Evolutionary conservation across 1,284 basidiomycete species (phyloP), one percentile per base, ranked within the genome.

Genomic region (Cutaneotrichosporon sp.): DNA sequence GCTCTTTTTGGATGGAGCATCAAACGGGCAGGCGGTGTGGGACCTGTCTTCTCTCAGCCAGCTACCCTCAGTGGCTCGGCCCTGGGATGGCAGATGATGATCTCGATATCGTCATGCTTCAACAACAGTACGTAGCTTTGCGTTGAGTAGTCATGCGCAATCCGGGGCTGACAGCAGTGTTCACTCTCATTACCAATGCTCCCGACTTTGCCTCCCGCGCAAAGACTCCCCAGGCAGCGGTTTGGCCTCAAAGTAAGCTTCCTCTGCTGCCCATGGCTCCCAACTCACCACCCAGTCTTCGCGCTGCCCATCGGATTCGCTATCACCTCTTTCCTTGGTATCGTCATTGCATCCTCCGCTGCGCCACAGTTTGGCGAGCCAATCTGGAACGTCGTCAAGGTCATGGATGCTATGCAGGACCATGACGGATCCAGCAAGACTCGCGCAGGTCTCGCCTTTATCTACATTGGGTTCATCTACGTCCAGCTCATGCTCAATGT

Each of bases 1-100:
- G 80, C 81, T 3, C 87, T 90, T 75, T 86, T 91, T 71, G 79
- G 84, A 52, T 89, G 89, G 87, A 84, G 83, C 55, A 84, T 90
- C 63, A 79, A 82, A 44, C 86, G 85, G 61, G 87, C 88, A 0
- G 82, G 84, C 48, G 88, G 88, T 26, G 82, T 88, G 16, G 87
- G 88, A 0, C 84, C 87, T n/a, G 85, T 91, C 53, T 76, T 92
- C 45, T 79, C 79, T 45, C 84, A 86, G 57, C 82, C 83, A 7
- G 78, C 82, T 0, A 81, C 75, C 4, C 65, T 89, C n/a, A 79
- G 82, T 57, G 88, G 88, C 14, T 82, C 81, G 24, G 80, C 80
- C 6, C 78, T 89, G 31, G 82, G 80, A 22, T 92, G 89, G 90
- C 81, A 81, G 22, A 91, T 90, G 83, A 79, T 90, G 26, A 78